phyloP scores from a whole-genome alignment of 768 basidiomycete species.

The Tulasnella calospora region DNA sequence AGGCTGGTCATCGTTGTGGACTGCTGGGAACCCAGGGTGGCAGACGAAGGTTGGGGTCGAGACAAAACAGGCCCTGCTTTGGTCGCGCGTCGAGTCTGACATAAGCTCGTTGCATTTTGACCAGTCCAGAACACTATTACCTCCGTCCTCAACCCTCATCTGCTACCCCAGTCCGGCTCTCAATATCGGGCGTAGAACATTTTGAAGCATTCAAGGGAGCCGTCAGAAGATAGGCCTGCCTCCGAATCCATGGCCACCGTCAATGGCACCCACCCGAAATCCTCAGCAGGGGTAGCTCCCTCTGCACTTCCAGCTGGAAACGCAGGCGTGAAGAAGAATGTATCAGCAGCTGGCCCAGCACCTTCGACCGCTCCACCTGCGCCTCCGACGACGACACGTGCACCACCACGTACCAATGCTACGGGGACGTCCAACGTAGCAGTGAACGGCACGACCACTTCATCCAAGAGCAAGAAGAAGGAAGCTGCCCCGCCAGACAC shows the following conservation, averaged over 20 bases:
- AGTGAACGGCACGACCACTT: conserved; percentile 14
- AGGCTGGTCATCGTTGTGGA: not conserved
- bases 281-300: not conserved
- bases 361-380: conserved; percentile 20
- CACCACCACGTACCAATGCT: conserved; percentile 1
- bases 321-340: conserved; percentile 2
- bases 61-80: not conserved
- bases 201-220: not conserved
- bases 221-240: not conserved
- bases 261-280: conserved; percentile 12
- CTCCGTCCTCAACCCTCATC: conserved; percentile 3
- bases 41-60: not conserved
- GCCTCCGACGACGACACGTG: not conserved
- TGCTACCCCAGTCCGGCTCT: not conserved
- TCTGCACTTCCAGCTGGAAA: not conserved
- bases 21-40: not conserved
- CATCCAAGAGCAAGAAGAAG: conserved; percentile 57
- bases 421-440: conserved; percentile 17
- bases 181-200: not conserved
- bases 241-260: not conserved
- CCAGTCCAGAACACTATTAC: conserved; percentile 3
- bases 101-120: conserved; percentile 10
- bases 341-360: conserved; percentile 16
- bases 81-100: conserved; percentile 4
- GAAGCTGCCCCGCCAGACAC: conserved; percentile 67